A percentile compares a stretch with the other conserved stretches of the same genome.
phyloP scores from a whole-genome alignment of 148 eudicot genomes.

The Chenopodium quinoa region DNA sequence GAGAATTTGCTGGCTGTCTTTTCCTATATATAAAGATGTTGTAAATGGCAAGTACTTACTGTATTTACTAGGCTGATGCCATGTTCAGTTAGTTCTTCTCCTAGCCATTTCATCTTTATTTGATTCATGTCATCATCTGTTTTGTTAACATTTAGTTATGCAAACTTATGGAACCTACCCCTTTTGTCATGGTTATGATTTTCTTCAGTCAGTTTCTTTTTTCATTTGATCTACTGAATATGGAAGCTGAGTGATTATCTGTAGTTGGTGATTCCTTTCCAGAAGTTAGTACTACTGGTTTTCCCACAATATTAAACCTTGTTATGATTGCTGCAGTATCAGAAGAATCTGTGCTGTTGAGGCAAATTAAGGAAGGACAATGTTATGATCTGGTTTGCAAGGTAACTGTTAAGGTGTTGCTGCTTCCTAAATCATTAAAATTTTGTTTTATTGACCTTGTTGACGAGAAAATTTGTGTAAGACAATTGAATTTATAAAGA shows the following conservation, averaged over 20 bases:
- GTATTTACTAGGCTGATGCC: no score
- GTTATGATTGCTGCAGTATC: constrained; percentile 37
- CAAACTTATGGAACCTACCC: neutral
- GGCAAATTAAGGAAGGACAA: constrained; percentile 54
- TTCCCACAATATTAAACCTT: neutral
- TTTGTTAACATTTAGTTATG: neutral
- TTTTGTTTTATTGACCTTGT: neutral
- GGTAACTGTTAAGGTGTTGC: constrained; percentile 38
- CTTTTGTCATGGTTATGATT: neutral
- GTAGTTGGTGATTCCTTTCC: neutral
- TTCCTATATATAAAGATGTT: no score
- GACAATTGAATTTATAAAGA: neutral
- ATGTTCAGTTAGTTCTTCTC: no score
- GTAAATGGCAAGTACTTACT: no score
- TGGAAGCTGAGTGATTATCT: neutral
- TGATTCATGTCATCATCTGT: neutral
- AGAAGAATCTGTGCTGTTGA: constrained; percentile 38
- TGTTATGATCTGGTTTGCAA: constrained; percentile 60
- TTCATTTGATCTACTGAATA: neutral
- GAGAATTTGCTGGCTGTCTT: neutral
- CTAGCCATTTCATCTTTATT: neutral
- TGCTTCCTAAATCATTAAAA: neutral
- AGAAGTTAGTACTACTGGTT: neutral
- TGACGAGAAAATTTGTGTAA: neutral
- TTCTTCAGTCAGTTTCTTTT: neutral